These are phyloP conservation scores for Cryomyces minteri DNA, from an alignment of 495 filamentous ascomycete genomes.

Conservation along the genomic window DNA sequence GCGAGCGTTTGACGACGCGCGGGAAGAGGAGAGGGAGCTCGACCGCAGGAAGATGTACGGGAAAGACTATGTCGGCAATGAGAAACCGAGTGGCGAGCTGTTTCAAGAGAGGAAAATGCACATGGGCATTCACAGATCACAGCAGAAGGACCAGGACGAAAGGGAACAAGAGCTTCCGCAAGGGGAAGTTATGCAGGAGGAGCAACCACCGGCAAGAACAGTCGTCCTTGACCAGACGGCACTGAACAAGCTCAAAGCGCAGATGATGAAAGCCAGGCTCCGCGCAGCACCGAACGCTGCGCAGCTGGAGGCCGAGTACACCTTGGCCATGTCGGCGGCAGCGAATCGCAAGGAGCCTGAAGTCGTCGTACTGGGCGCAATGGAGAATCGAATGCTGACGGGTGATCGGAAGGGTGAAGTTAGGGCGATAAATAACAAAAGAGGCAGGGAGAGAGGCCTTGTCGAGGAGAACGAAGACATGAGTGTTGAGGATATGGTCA, in stretches of 20 bases:
- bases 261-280: slow-evolving; percentile 87
- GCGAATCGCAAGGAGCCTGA: slow-evolving; percentile 40
- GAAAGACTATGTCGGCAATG: slow-evolving; percentile 66
- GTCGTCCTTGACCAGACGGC: slow-evolving; percentile 49
- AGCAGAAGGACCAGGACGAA: slow-evolving; percentile 15
- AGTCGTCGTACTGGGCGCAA: slow-evolving; percentile 65
- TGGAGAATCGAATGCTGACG: slow-evolving; percentile 78
- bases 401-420: slow-evolving; percentile 55
- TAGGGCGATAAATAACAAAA: slow-evolving; percentile 51
- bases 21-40: slow-evolving; percentile 87
- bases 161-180: slow-evolving; percentile 28
- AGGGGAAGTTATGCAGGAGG: slow-evolving; percentile 25
- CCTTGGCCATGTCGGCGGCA: slow-evolving; percentile 41
- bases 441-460: slow-evolving; percentile 59
- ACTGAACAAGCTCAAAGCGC: slow-evolving; percentile 77
- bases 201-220: slow-evolving; percentile 23
- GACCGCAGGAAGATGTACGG: slow-evolving; percentile 76
- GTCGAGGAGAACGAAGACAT: slow-evolving; percentile 90
- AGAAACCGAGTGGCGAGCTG: slow-evolving; percentile 76
- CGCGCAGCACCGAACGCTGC: slow-evolving; percentile 51
- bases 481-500: slow-evolving; percentile 88
- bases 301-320: slow-evolving; percentile 73
- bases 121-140: slow-evolving; percentile 23
- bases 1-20: slow-evolving; percentile 74
- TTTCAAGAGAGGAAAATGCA: slow-evolving; percentile 54